These are phyloP conservation scores for Inga leiocalycina DNA, from an alignment of 306 rosid species.

Conservation along the genomic window DNA sequence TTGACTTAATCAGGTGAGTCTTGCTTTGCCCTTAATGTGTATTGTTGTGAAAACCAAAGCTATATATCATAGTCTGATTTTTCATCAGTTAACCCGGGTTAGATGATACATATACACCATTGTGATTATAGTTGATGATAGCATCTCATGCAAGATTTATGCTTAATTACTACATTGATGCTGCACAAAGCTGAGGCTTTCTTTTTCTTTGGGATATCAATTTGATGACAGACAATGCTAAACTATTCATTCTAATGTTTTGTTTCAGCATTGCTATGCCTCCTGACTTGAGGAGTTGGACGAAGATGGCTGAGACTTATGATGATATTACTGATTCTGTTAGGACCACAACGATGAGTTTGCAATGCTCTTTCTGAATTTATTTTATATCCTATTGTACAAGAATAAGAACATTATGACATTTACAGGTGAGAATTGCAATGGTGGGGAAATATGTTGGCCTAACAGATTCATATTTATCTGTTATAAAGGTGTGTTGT, in stretches of 20 bases:
- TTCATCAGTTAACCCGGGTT: neutral
- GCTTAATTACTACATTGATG: neutral
- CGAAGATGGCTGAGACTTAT: conserved; percentile 86
- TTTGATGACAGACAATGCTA: conserved; percentile 9
- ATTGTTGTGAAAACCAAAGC: conserved; percentile 18
- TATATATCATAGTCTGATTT: conserved; percentile 21
- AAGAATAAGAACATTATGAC: conserved; percentile 28
- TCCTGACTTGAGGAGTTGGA: conserved; percentile 90
- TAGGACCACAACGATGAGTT: conserved; percentile 43
- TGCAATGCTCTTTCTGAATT: conserved; percentile 26
- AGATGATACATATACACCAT: conserved; percentile 6
- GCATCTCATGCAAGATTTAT: conserved; percentile 23
- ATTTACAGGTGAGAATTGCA: conserved; percentile 86
- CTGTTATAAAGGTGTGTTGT: conserved; percentile 84
- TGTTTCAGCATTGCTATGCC: conserved; percentile 64
- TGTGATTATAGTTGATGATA: conserved; percentile 27
- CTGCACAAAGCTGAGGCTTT: conserved; percentile 10
- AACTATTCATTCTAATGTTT: conserved; percentile 28
- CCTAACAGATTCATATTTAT: conserved; percentile 92
- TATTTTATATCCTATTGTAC: conserved; percentile 24
- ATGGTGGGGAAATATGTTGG: conserved; percentile 99
- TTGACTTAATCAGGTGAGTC: conserved; percentile 67
- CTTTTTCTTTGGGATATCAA: conserved; percentile 10
- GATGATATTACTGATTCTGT: conserved; percentile 85
- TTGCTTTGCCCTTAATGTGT: conserved; percentile 22